phyloP scores from a whole-genome alignment of 1,284 basidiomycete species.

The Pterulicium gracile region DNA sequence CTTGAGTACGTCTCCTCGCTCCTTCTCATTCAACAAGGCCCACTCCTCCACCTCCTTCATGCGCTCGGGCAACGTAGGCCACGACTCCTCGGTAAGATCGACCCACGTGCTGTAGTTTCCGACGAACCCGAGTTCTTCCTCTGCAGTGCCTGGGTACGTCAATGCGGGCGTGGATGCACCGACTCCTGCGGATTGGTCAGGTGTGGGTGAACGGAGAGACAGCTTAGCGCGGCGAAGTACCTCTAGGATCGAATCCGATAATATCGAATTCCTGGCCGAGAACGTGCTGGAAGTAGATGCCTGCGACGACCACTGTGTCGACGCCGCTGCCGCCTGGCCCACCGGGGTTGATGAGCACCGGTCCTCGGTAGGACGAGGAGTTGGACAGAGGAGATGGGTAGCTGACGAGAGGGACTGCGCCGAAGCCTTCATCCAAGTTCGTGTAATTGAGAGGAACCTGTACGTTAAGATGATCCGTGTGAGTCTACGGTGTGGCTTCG shows the following conservation, averaged over 20 bases:
- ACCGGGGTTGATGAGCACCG: constrained; percentile 40
- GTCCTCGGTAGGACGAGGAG: constrained; percentile 25
- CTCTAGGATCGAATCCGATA: constrained; percentile 39
- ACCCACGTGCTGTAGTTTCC: neutral
- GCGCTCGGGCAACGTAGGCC: neutral
- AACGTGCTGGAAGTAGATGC: constrained; percentile 19
- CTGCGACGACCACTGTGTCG: constrained; percentile 17
- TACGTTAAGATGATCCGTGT: too few species aligned
- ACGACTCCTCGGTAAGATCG: neutral
- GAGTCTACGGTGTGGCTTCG: neutral
- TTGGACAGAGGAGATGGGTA: constrained; percentile 15
- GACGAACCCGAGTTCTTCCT: too few species aligned
- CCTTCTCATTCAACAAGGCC: neutral
- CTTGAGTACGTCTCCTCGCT: constrained; percentile 11
- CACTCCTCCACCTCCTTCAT: neutral
- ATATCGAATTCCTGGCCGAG: constrained; percentile 36
- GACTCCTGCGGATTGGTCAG: neutral
- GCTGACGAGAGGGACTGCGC: constrained; percentile 26
- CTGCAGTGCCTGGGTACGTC: neutral
- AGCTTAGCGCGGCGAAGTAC: constrained; percentile 9
- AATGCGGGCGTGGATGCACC: neutral
- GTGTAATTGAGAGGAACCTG: constrained; percentile 30
- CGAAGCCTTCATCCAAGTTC: constrained; percentile 17
- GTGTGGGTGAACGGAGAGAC: neutral
- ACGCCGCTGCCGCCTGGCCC: constrained; percentile 41